These are phyloP conservation scores for Chaetomium tenue DNA, from an alignment of 495 filamentous ascomycete species.

Conservation along the genomic window DNA sequence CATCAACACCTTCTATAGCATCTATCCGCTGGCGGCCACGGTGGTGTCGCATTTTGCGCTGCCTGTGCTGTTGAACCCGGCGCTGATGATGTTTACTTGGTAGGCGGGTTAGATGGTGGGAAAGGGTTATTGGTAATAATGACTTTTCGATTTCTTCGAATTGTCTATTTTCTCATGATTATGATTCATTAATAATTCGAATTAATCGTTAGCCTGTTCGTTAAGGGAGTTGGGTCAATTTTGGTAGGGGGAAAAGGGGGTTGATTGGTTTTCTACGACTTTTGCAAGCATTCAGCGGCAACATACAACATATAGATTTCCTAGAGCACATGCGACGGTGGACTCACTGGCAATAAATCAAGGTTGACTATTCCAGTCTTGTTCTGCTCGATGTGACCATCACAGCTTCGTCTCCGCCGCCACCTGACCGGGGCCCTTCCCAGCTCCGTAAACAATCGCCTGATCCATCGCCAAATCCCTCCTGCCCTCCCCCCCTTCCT, in stretches of 20 bases:
- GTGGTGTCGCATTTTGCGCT: constrained; percentile 64
- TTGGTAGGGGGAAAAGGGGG: neutral
- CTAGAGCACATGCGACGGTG: constrained; percentile 16
- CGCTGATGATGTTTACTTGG: constrained; percentile 79
- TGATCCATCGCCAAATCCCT: too few relatives aligned
- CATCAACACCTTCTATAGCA: constrained; percentile 74
- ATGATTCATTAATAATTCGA: constrained; percentile 4
- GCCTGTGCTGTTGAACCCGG: constrained; percentile 71
- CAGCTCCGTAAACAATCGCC: too few relatives aligned
- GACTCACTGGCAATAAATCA: neutral
- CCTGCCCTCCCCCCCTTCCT: too few relatives aligned
- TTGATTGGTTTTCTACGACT: neutral
- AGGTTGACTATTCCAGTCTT: neutral
- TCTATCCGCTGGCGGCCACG: constrained; percentile 72
- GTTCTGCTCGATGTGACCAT: neutral
- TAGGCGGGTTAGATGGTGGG: constrained; percentile 35
- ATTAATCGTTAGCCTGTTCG: neutral
- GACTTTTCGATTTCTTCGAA: neutral
- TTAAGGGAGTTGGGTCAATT: neutral
- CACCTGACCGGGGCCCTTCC: too few relatives aligned
- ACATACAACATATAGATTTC: constrained; percentile 18
- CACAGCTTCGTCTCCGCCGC: constrained; percentile 4
- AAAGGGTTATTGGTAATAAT: neutral
- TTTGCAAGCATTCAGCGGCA: constrained; percentile 2
- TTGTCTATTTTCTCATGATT: neutral